Base-by-base conservation (phyloP, 2,329 filamentous ascomycete species). In the Xylariaceae sp. region DNA sequence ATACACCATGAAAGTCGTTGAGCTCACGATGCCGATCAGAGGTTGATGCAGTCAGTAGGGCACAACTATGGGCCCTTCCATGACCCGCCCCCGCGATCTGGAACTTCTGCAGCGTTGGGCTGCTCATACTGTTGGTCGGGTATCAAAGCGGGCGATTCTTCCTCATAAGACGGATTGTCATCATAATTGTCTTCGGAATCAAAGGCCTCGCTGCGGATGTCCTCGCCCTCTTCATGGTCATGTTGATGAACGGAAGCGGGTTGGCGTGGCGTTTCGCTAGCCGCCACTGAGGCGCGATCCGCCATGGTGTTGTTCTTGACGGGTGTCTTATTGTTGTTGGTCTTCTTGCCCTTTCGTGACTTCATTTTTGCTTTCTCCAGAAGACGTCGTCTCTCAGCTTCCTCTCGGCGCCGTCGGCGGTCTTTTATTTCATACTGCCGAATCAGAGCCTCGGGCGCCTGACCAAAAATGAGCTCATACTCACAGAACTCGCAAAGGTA, bases 401-500 rank as follows among this genome's bases (percentile, higher is more conserved):
- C 79, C 60, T 91, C 84, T 65, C 89, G 89, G 47, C 90, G 86
- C 68, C 89, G 85, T 57, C 88, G 87, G 37, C 90, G 85, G 67
- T 96, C 94, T 70, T 96, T 96, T 68, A 92, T 88, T 73, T 99
- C 94, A 68, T 97, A 99, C 59, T 91, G 85, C 41, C 89, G 83
- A 60, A 97, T 95, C 52, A 99, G 74, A 48, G 90, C 90, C 64
- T 83, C 80, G 0, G 94, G 94, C 2, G 88, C 88, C 50, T 80
- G 80, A n/a, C 92, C 92, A 69, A 96, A 97, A 48, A 99, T 96
- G 50, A 84, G 84, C 72, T 97, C 92, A 68, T 96, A 99, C 71
- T 99, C 94, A 75, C 94, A 99, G 69, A 97, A 97, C 67, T 96
- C 89, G 73, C 94, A 99, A 46, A 97, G 91, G 89, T 91, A 97